phyloP scores from a whole-genome alignment of 2,329 filamentous ascomycete species.

The Botrytis galanthina region DNA sequence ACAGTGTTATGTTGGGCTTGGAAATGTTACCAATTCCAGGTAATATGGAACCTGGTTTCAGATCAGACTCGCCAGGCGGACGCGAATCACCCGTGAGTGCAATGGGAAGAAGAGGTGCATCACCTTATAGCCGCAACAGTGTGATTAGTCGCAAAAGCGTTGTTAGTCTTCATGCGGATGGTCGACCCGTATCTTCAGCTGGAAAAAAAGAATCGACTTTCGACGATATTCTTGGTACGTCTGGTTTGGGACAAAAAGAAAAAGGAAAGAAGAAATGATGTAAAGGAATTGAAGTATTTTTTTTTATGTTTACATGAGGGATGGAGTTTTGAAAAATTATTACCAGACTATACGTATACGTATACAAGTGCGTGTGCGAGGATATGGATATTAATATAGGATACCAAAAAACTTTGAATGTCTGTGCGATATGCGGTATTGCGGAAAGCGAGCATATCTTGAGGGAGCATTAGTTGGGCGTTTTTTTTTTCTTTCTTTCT shows the following conservation, averaged over 20 bases:
- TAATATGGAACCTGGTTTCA: constrained; percentile 9
- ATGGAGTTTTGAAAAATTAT: constrained; percentile 5
- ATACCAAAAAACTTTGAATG: constrained; percentile 4
- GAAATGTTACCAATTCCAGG: constrained; percentile 34
- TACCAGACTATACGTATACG: not conserved
- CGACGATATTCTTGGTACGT: constrained; percentile 48
- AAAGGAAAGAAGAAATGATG: constrained; percentile 29
- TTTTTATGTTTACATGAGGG: constrained; percentile 5
- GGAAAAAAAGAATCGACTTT: constrained; percentile 41
- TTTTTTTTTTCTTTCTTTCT: not conserved
- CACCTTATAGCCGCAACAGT: constrained; percentile 15
- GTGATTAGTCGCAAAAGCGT: not conserved
- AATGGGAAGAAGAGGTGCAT: constrained; percentile 1
- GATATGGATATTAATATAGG: not conserved
- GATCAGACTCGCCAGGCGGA: constrained; percentile 2
- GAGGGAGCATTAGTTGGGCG: not conserved
- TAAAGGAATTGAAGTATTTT: not conserved
- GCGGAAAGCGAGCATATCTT: not conserved
- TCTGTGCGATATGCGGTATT: not conserved
- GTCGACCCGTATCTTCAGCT: constrained; percentile 5
- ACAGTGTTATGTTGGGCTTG: constrained; percentile 35
- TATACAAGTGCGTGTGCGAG: not conserved
- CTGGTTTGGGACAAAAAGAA: constrained; percentile 42
- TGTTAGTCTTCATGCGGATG: not conserved
- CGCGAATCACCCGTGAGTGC: constrained; percentile 7